phyloP scores from a whole-genome alignment of 2,329 filamentous ascomycete genomes.

The Ilyonectria robusta region DNA sequence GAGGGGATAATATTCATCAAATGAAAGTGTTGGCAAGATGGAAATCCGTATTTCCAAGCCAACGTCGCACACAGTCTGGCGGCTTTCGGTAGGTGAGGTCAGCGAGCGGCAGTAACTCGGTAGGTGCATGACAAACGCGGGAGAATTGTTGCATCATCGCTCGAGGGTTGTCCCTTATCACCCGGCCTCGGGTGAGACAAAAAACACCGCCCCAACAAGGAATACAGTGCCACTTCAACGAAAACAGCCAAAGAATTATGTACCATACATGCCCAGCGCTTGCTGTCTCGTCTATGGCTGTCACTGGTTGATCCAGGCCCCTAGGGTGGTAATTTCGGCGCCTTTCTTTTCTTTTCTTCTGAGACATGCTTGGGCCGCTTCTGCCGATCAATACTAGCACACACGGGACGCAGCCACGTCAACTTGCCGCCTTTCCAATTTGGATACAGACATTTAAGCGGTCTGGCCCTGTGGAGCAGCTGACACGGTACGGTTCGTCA shows the following conservation, averaged over 20 bases:
- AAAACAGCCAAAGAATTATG: neutral
- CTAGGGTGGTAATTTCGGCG: neutral
- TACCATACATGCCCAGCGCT: neutral
- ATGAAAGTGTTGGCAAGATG: neutral
- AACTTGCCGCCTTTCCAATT: neutral
- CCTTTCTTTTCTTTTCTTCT: neutral
- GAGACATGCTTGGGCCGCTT: neutral
- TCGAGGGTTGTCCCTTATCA: neutral
- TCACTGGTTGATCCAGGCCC: neutral
- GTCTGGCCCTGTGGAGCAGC: neutral
- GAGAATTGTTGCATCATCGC: slow-evolving; percentile 3
- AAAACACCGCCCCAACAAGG: neutral
- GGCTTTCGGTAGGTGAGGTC: neutral
- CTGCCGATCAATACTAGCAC: neutral
- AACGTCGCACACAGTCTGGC: neutral
- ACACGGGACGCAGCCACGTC: neutral
- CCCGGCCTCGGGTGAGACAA: neutral
- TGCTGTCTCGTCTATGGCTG: neutral
- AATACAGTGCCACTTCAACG: neutral
- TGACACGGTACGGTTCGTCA: too few species aligned
- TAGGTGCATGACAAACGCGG: slow-evolving; percentile 8
- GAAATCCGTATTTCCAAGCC: neutral
- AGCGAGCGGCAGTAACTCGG: neutral
- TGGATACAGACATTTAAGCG: neutral
- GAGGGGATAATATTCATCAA: neutral